These are phyloP conservation scores for Oehlia diaphana DNA, from an alignment of 192 early-diverging fungal genomes.

Conservation along the genomic window DNA sequence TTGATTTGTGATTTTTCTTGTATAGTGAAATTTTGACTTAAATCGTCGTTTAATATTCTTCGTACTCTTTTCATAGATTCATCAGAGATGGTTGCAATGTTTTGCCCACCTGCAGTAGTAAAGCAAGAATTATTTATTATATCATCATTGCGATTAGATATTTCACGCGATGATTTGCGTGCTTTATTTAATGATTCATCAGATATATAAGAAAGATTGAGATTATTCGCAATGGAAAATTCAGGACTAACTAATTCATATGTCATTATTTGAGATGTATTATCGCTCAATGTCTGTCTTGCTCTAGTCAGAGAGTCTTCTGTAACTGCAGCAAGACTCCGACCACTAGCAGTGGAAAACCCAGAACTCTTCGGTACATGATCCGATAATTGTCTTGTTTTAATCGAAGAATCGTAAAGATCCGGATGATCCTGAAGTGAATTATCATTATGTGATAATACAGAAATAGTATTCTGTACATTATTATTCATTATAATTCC, in stretches of 20 bases:
- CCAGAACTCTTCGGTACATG: not conserved
- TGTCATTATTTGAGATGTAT: not conserved
- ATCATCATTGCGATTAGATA: not conserved
- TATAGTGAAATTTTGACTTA: not conserved
- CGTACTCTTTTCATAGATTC: not conserved
- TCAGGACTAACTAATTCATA: not conserved
- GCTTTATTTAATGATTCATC: not conserved
- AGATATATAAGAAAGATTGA: not conserved
- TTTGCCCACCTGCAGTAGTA: not conserved
- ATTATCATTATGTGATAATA: not conserved
- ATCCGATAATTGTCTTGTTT: not conserved
- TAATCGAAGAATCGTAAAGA: not conserved
- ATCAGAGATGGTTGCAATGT: not conserved
- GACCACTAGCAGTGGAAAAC: constrained; percentile 2
- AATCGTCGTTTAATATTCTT: not conserved
- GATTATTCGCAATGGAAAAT: not conserved
- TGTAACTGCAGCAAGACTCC: not conserved
- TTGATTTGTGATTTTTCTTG: not conserved
- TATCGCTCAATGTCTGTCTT: not conserved
- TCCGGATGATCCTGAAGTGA: not conserved
- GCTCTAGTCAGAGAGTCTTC: not conserved
- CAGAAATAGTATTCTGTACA: not conserved
- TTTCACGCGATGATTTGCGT: not conserved
- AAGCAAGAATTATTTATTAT: not conserved
- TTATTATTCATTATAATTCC: no score